Evolutionary conservation across 2,329 filamentous ascomycete genomes (phyloP).

Genomic region (Neoarthrinium moseri): DNA sequence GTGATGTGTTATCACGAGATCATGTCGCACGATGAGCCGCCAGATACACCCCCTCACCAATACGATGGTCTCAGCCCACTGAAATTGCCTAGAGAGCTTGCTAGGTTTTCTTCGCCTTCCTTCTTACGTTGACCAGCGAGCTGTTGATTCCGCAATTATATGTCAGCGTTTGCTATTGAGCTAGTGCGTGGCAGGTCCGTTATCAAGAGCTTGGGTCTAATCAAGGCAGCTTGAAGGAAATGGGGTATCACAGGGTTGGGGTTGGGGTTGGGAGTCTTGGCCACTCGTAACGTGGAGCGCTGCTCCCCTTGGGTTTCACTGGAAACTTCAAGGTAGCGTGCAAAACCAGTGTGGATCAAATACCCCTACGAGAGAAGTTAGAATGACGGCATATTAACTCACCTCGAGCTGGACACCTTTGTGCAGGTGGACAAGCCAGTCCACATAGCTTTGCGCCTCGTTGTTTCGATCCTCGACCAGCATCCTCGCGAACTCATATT

Average conservation of each 20-base stretch:
- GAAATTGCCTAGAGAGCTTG: conserved; percentile 40
- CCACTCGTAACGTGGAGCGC: no score
- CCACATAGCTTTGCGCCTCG: conserved; percentile 96
- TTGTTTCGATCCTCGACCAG: conserved; percentile 95
- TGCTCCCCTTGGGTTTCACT: no score
- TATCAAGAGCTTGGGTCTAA: no score
- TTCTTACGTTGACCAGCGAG: conserved; percentile 10
- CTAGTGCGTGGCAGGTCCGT: no score
- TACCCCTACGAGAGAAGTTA: neutral
- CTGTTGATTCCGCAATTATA: neutral
- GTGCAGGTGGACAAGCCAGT: conserved; percentile 96
- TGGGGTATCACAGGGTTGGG: no score
- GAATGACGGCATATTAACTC: conserved; percentile 27
- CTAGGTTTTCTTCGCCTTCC: conserved; percentile 4
- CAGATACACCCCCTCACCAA: conserved; percentile 48
- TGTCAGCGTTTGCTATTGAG: no score
- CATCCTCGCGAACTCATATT: conserved; percentile 92
- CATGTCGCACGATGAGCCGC: no score
- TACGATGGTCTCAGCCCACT: conserved; percentile 55
- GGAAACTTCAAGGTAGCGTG: neutral
- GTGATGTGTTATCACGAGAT: no score
- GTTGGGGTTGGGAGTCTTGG: no score
- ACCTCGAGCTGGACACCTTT: conserved; percentile 89
- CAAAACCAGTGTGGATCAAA: neutral
- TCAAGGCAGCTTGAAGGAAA: no score